A percentile compares a stretch with the other conserved stretches of the same genome.
These are phyloP conservation scores for Cornus suecica DNA, from an alignment of 148 eudicot genomes.

Conservation along the genomic window DNA sequence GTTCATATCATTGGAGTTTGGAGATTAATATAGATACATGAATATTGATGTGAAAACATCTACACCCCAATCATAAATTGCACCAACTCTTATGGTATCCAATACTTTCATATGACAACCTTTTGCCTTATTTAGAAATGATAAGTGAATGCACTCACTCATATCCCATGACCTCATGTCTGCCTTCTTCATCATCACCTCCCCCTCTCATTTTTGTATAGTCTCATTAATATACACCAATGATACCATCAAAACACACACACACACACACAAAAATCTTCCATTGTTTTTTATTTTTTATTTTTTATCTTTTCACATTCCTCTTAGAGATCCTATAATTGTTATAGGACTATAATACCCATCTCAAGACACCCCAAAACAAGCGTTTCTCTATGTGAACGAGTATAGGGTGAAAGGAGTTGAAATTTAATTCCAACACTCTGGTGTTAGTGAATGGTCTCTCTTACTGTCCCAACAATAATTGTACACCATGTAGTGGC, in stretches of 20 bases:
- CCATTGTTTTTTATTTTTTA: background rate
- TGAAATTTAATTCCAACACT: conserved; percentile 49
- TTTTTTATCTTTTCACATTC: no score
- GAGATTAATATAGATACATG: no score
- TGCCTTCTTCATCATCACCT: background rate
- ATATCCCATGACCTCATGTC: background rate
- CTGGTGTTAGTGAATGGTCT: conserved; percentile 81
- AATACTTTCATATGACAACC: background rate
- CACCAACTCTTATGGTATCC: conserved; percentile 12
- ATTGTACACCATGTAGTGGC: conserved; percentile 56
- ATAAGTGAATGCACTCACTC: conserved; percentile 6
- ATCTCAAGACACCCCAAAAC: conserved; percentile 15
- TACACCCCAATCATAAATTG: conserved; percentile 2
- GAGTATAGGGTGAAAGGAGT: background rate
- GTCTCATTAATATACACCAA: background rate
- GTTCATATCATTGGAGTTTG: no score
- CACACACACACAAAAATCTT: background rate
- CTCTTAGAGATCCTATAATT: conserved; percentile 4
- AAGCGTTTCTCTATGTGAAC: background rate
- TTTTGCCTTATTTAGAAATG: background rate
- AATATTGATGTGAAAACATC: background rate
- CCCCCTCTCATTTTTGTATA: background rate
- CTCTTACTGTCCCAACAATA: conserved; percentile 73
- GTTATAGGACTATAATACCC: conserved; percentile 8
- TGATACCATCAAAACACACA: background rate